Evolutionary conservation across 495 filamentous ascomycete genomes (phyloP).

Genomic region (Neurospora sp.): DNA sequence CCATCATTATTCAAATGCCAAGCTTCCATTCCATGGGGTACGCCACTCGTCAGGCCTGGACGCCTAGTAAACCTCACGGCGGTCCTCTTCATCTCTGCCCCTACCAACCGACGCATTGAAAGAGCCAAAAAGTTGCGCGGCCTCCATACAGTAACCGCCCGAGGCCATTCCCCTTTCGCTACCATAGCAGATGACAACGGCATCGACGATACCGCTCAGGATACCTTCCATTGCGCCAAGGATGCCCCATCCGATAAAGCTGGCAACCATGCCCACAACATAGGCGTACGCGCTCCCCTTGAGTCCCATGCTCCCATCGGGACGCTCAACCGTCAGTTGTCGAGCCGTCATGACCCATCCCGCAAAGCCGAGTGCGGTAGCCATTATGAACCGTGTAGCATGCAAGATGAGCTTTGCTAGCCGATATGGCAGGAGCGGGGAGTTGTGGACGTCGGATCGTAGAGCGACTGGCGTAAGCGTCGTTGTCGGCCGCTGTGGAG

Average conservation of each 20-base stretch:
- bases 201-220: conserved; percentile 84
- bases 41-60: background rate
- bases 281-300: conserved; percentile 92
- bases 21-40: background rate
- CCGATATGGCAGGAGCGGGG: conserved; percentile 56
- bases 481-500: conserved; percentile 45
- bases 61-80: background rate
- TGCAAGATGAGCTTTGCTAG: conserved; percentile 87
- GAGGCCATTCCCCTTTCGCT: conserved; percentile 66
- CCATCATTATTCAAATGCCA: background rate
- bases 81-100: background rate
- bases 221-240: conserved; percentile 93
- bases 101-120: background rate
- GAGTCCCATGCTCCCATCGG: conserved; percentile 37
- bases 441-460: conserved; percentile 35
- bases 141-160: conserved; percentile 75
- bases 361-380: conserved; percentile 80
- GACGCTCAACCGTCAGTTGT: conserved; percentile 44
- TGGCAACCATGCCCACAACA: conserved; percentile 81
- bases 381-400: conserved; percentile 82
- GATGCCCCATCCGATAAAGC: conserved; percentile 89
- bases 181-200: conserved; percentile 83
- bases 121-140: conserved; percentile 64
- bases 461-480: conserved; percentile 51
- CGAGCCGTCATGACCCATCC: conserved; percentile 92